Percentiles rank a stretch among this genome's conserved stretches.
Evolutionary conservation across 768 basidiomycete genomes (phyloP).

Genomic region (Lentinula raphanica): DNA sequence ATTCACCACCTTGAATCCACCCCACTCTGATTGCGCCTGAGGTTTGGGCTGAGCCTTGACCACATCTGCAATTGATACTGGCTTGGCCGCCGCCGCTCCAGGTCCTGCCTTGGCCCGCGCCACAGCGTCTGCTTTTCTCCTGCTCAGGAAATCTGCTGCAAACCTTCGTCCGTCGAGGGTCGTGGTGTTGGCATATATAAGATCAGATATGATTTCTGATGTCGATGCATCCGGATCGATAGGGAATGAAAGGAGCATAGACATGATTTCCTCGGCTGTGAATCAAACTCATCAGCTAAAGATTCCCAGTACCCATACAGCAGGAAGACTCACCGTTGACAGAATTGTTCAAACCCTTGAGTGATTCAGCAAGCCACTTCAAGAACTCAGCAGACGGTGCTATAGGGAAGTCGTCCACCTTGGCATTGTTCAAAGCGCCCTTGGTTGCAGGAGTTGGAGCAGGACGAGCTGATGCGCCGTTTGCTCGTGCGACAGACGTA

Average conservation of each 20-base stretch:
- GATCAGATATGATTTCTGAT: constrained; percentile 89
- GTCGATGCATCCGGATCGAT: constrained; percentile 81
- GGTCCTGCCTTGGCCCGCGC: constrained; percentile 40
- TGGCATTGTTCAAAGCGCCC: constrained; percentile 26
- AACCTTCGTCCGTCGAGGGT: constrained; percentile 94
- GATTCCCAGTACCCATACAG: too few species aligned
- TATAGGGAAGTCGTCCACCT: constrained; percentile 57
- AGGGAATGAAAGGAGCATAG: constrained; percentile 93
- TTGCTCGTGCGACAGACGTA: constrained; percentile 29
- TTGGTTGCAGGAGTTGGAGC: constrained; percentile 30
- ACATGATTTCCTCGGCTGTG: constrained; percentile 91
- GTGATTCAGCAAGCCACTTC: constrained; percentile 81
- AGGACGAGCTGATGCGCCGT: constrained; percentile 31
- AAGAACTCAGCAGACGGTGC: constrained; percentile 87
- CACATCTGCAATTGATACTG: constrained; percentile 79
- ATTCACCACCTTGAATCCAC: constrained; percentile 87
- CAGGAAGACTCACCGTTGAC: constrained; percentile 55
- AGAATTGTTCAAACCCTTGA: constrained; percentile 70
- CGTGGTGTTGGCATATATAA: constrained; percentile 91
- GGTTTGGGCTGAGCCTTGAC: constrained; percentile 85
- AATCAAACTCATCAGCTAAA: constrained; percentile 4
- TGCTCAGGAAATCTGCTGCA: constrained; percentile 84
- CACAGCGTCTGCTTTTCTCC: constrained; percentile 77
- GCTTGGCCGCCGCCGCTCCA: constrained; percentile 38
- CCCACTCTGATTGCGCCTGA: constrained; percentile 70